Conservation (phyloP, 139 green algal species). For the Yamagishiella unicocca region DNA sequence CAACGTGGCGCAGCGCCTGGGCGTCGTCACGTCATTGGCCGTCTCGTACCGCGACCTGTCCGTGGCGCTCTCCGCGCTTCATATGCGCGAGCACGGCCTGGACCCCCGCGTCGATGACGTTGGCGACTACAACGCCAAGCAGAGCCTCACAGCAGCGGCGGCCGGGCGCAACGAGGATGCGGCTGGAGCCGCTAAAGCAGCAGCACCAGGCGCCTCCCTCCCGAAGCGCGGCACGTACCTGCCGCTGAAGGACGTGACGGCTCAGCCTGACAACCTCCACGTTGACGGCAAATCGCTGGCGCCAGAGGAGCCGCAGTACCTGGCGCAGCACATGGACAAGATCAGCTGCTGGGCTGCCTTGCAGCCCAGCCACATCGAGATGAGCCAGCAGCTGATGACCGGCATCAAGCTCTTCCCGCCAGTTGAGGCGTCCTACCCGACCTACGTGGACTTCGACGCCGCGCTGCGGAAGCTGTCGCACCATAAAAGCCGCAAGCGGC, state of each 20-base stretch:
- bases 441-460: slow-evolving; percentile 60
- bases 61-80: not conserved
- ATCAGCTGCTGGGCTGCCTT: slow-evolving; percentile 49
- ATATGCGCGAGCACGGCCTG: not conserved
- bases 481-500: slow-evolving; percentile 50
- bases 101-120: not conserved
- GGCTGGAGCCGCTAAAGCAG: too few relatives aligned
- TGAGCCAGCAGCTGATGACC: not conserved
- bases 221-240: slow-evolving; percentile 21
- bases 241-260: slow-evolving; percentile 12
- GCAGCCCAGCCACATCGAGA: slow-evolving; percentile 59
- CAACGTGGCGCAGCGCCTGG: slow-evolving; percentile 20
- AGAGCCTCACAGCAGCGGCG: too few relatives aligned
- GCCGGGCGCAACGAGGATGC: too few relatives aligned
- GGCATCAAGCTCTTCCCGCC: slow-evolving; percentile 61
- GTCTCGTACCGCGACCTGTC: slow-evolving; percentile 32
- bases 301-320: slow-evolving; percentile 9
- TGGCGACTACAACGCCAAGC: not conserved
- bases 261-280: not conserved
- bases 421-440: slow-evolving; percentile 59
- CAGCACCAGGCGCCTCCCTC: too few relatives aligned
- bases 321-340: slow-evolving; percentile 60
- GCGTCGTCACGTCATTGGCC: not conserved
- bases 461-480: slow-evolving; percentile 46
- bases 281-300: not conserved